Base-by-base conservation (phyloP, 73 alveolate genomes). In the Uronychia setigera region DNA sequence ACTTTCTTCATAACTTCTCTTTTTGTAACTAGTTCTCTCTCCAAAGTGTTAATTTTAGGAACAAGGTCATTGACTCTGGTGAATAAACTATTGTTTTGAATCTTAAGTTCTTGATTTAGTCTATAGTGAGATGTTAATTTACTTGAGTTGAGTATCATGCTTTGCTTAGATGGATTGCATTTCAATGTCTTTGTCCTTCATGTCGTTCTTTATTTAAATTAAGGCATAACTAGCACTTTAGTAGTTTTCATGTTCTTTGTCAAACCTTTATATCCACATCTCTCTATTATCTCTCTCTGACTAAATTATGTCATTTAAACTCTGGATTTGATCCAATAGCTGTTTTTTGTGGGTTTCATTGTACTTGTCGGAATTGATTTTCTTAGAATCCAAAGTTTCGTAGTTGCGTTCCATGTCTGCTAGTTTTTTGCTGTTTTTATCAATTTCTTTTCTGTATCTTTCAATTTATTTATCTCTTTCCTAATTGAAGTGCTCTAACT, bases 221-320 rank as follows among this genome's bases (percentile, higher is more conserved):
- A 46, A 46, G 19, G 5, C 19, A 19, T 46, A 11, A 11, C 19
- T 5, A 19, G 67, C 67, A 5, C 5, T 11, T 5, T 11, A 5
- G 19, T 11, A 19, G 5, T 46, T 19, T 46, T 86, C 79, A 29
- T 86, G 83, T 46, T 86, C 92, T 30, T 74, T 86, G 28, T 86
- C 92, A 33, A 59, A 86, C 58, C 87, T 46, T 78, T 79, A 32
- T 0, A 86, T 86, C 92, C 92, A 86, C 87, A 86, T 79, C 35
- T 86, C 92, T 30, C 92, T 29, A 11, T 85, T 79, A 77, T 86
- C 92, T 31, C 79, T 86, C 83, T 86, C 92, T n/a, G 87, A 77
- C 13, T 80, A 30, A 32, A 86, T 78, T 26, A 86, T 30, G 58
- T 86, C 87, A 57, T 86, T 79, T 31, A 86, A 35, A 58, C 79